Evolutionary conservation across 306 rosid genomes (phyloP).

Genomic region (Crotalaria pallida): DNA sequence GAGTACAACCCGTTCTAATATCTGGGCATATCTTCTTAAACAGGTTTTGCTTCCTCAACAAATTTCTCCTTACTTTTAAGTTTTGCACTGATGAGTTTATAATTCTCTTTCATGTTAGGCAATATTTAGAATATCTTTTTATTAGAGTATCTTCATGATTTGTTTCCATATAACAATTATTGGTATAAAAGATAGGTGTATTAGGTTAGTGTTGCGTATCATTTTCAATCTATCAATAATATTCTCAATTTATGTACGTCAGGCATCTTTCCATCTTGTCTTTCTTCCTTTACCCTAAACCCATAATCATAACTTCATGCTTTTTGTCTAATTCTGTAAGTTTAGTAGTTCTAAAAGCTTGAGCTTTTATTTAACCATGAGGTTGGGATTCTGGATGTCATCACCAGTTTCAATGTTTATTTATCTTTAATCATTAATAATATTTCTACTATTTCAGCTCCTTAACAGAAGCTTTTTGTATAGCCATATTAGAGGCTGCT

Average conservation of each 20-base stretch:
- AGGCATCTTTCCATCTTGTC: neutral
- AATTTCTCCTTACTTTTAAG: neutral
- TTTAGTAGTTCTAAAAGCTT: neutral
- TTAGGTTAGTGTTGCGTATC: neutral
- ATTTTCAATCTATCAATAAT: neutral
- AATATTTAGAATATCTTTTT: too few species aligned
- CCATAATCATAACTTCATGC: neutral
- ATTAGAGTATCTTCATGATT: too few species aligned
- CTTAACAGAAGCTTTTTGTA: conserved; percentile 93
- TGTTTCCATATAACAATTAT: too few species aligned
- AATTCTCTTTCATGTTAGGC: neutral
- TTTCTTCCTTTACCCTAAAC: neutral
- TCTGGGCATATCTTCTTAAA: conserved; percentile 91
- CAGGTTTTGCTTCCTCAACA: conserved; percentile 38
- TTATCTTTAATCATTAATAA: neutral
- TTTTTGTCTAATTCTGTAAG: neutral
- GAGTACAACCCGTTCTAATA: conserved; percentile 65
- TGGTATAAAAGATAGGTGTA: too few species aligned
- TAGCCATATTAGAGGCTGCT: conserved; percentile 95
- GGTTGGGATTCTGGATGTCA: neutral
- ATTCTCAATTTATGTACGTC: neutral
- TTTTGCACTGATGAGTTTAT: neutral
- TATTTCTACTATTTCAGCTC: conserved; percentile 50
- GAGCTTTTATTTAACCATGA: neutral
- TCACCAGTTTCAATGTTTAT: neutral